phyloP scores from a whole-genome alignment of 148 eudicot species.

The Spergularia bocconei region DNA sequence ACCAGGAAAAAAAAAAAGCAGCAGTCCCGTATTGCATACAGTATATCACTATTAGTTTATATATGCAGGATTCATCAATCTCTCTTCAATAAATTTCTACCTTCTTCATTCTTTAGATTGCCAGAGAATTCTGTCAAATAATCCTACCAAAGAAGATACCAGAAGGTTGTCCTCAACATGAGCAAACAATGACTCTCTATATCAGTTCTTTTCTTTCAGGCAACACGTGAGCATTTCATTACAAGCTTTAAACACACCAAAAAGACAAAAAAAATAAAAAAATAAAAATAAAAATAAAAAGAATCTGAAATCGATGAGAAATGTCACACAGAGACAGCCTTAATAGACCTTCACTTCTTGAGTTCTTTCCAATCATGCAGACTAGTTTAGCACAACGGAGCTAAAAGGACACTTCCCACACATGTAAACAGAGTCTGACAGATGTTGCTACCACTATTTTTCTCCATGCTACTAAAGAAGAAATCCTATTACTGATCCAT shows the following conservation, averaged over 20 bases:
- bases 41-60: not conserved
- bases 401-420: not conserved
- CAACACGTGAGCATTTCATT: too few species aligned
- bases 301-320: not conserved
- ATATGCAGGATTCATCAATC: not conserved
- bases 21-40: not conserved
- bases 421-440: slow-evolving; percentile 3
- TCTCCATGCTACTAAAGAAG: not conserved
- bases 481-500: not conserved
- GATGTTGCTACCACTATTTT: not conserved
- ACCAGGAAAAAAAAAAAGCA: not conserved
- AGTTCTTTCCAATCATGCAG: not conserved
- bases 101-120: slow-evolving; percentile 5
- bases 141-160: not conserved
- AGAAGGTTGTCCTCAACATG: not conserved
- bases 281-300: too few species aligned
- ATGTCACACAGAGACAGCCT: not conserved
- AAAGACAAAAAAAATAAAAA: not conserved
- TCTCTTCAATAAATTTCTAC: not conserved
- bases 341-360: not conserved
- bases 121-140: not conserved
- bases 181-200: not conserved
- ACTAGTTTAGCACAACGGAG: not conserved
- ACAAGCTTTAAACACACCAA: slow-evolving; percentile 3
- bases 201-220: not conserved